Evolutionary conservation across 441 rosid species (phyloP).

Genomic region (Iberis amara): DNA sequence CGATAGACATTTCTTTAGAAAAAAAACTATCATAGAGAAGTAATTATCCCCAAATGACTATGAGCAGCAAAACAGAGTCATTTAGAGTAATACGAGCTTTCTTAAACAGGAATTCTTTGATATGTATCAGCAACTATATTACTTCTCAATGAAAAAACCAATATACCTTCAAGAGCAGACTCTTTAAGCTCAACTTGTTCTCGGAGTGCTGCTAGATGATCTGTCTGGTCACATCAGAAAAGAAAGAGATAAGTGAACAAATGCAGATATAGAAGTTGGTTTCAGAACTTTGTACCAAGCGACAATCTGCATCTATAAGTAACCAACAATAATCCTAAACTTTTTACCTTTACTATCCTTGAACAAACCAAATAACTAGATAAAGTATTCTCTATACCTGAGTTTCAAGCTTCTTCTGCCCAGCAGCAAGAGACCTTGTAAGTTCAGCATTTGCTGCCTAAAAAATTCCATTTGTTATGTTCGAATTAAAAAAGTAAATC

Average conservation of each 20-base stretch:
- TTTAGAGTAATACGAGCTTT: constrained; percentile 9
- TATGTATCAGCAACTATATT: neutral
- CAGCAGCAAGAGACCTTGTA: constrained; percentile 69
- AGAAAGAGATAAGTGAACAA: constrained; percentile 9
- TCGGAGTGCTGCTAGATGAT: constrained; percentile 56
- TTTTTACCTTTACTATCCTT: too few species aligned
- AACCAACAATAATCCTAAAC: too few species aligned
- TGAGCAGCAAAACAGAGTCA: constrained; percentile 9
- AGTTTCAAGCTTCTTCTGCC: constrained; percentile 76
- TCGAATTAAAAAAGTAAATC: constrained; percentile 9
- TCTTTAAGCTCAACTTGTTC: constrained; percentile 67
- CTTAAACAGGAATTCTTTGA: constrained; percentile 6
- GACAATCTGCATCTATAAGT: too few species aligned
- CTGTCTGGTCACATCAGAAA: constrained; percentile 46
- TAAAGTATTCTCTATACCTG: constrained; percentile 56
- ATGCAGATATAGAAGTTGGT: constrained; percentile 8
- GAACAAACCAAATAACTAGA: constrained; percentile 15
- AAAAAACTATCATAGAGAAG: neutral
- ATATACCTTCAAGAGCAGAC: constrained; percentile 62
- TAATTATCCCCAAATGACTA: constrained; percentile 1
- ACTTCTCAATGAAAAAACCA: constrained; percentile 1
- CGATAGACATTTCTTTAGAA: constrained; percentile 20
- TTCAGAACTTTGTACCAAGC: constrained; percentile 2
- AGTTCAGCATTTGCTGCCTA: constrained; percentile 90
- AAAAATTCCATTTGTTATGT: constrained; percentile 37